phyloP scores from a whole-genome alignment of 768 basidiomycete species.

The Termitomyces heimii region DNA sequence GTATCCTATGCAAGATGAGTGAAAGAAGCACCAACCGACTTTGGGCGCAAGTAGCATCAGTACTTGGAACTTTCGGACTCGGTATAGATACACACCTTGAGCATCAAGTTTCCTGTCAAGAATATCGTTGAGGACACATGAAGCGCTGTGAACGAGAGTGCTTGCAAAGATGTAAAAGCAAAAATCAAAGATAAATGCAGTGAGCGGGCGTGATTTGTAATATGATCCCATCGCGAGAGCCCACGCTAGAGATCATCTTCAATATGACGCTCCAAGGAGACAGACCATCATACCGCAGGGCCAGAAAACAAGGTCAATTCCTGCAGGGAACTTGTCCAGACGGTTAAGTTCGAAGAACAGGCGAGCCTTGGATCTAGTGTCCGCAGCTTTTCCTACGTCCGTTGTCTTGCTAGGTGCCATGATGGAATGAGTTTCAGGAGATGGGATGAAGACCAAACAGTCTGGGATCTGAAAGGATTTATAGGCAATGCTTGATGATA shows the following conservation, averaged over 20 bases:
- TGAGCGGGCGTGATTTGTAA: neutral
- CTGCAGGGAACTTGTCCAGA: slow-evolving; percentile 7
- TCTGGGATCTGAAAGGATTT: neutral
- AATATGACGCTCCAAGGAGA: neutral
- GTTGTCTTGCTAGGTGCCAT: neutral
- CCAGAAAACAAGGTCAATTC: slow-evolving; percentile 5
- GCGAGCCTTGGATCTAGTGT: neutral
- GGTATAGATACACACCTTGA: neutral
- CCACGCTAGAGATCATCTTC: slow-evolving; percentile 2
- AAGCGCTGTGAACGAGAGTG: slow-evolving; percentile 8
- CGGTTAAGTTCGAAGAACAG: slow-evolving; percentile 6
- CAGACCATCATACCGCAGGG: slow-evolving; percentile 1
- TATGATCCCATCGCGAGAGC: slow-evolving; percentile 4
- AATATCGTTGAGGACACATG: slow-evolving; percentile 7
- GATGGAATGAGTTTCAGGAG: too few relatives aligned
- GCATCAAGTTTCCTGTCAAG: slow-evolving; percentile 5
- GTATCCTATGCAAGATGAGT: neutral
- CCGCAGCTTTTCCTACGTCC: neutral
- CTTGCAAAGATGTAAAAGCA: neutral
- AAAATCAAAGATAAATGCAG: neutral
- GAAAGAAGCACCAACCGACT: neutral
- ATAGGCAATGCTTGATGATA: neutral
- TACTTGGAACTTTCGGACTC: too few relatives aligned
- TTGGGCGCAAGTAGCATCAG: neutral
- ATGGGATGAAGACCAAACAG: neutral